These are phyloP conservation scores for Macrolepiota fuliginosa DNA, from an alignment of 768 basidiomycete genomes.

Conservation along the genomic window DNA sequence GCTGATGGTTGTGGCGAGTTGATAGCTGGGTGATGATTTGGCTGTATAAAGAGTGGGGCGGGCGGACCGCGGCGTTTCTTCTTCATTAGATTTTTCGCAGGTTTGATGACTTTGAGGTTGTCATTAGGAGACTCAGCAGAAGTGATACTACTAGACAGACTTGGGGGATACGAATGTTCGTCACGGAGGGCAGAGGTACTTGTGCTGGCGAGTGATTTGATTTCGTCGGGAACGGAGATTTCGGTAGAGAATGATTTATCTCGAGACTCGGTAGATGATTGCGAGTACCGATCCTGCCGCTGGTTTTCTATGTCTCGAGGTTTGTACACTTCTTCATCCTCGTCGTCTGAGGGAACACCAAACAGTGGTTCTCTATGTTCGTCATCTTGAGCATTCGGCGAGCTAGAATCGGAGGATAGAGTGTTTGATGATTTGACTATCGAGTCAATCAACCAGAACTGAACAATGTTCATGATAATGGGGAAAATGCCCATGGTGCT, in stretches of 20 bases:
- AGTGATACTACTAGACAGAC: conserved; percentile 40
- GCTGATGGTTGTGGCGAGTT: conserved; percentile 27
- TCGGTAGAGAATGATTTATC: conserved; percentile 25
- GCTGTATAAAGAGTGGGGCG: conserved; percentile 37
- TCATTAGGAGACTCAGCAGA: conserved; percentile 31
- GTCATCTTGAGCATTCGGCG: conserved; percentile 32
- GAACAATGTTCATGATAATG: conserved; percentile 82
- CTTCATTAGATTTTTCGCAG: conserved; percentile 31
- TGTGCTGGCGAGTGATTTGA: conserved; percentile 37
- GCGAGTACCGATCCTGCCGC: conserved; percentile 31
- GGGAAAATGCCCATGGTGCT: conserved; percentile 93
- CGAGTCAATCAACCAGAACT: conserved; percentile 95
- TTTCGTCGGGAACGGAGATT: conserved; percentile 31
- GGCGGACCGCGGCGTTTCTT: conserved; percentile 36
- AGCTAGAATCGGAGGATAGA: conserved; percentile 37
- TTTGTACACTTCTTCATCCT: conserved; percentile 44
- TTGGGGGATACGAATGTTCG: conserved; percentile 64
- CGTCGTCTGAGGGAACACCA: conserved; percentile 45
- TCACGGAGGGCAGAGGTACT: conserved; percentile 31
- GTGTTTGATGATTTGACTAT: conserved; percentile 75
- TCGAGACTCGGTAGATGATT: conserved; percentile 23
- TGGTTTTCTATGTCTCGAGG: conserved; percentile 47
- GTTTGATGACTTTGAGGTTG: conserved; percentile 21
- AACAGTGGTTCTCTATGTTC: conserved; percentile 66
- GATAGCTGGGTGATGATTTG: conserved; percentile 29